Evolutionary conservation across 139 green algal species (phyloP), one percentile per base, ranked within the genome.

Genomic region (Yamagishiella unicocca): DNA sequence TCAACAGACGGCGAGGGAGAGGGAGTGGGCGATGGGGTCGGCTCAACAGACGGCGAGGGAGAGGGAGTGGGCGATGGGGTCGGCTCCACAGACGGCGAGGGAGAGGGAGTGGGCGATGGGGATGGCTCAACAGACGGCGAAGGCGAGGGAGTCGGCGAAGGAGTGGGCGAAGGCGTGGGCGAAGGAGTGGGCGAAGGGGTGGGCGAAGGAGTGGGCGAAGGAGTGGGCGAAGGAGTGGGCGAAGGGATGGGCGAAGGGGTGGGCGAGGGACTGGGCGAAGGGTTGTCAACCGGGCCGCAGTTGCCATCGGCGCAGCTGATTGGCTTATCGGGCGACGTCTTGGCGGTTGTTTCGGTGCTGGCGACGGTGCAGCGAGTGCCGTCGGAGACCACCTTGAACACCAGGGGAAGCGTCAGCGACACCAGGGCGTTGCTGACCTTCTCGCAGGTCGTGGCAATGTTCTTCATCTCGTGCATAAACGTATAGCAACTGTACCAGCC

Each of bases 401-500:
- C 64, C n/a, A 78, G 80, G 0, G 80, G 64, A 22, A 86, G 31
- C 2, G 45, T 78, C 31, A 86, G 45, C 21, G 66, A 54, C 31
- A 85, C 38, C n/a, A 74, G 10, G 1, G 37, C 66, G 61, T 85
- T 55, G 12, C 64, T 35, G 55, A 75, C 78, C 55, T 62, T 62
- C 27, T 85, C 78, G 55, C 78, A 85, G 2, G 78, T 85, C 4
- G 78, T 76, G 5, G 29, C 37, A 46, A 85, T 31, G 10, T 85
- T 62, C 4, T 35, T 24, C 79, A 85, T 78, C 31, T 77, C 21
- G 80, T 86, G 64, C 80, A 86, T 78, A 64, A 86, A 86, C 8
- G 80, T 86, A 64, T 86, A 86, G 64, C 80, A 86, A 33, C 64
- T 78, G 64, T 86, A 86, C 80, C 80, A 86, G 31, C 80, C 80